Base-by-base conservation (phyloP, 169 alveolate species). In the Cryptosporidium sp. region DNA sequence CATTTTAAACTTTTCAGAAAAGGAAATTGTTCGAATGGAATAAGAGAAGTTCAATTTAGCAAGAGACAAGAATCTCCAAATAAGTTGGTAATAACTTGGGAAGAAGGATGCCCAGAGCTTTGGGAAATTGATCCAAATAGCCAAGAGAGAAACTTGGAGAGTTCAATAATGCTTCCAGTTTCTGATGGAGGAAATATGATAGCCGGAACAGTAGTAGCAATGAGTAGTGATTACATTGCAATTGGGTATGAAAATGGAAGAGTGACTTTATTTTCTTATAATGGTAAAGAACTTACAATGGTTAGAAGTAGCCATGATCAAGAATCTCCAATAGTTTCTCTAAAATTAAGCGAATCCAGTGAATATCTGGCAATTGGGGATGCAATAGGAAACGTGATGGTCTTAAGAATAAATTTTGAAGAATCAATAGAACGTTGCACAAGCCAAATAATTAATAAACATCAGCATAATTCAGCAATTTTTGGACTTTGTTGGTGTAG, bases 221-320 rank as follows among this genome's bases (percentile, higher is more conserved):
- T 80, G 89, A 60, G 48, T 37, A 31, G 44, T 23, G 51, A 45
- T 48, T 80, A 65, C 68, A 62, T 80, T 21, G 89, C 42, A 65
- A 80, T 80, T 39, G 89, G 89, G 26, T 80, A 80, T 31, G 89
- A 80, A 48, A 80, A 80, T 42, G 89, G 89, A 31, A 45, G 80
- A 23, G 89, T 80, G 42, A 44, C 89, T 0, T 16, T 80, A 23
- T 80, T 80, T 42, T 61, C 89, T 6, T 80, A 80, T 48, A n/a
- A 7, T 61, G 89, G 89, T 0, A 80, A 65, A 2, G 69, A 61
- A 42, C 39, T 80, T 16, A 23, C 73, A 42, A 65, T 48, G 35
- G 29, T 61, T 23, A 45, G 68, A 23, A 18, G 71, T 8, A 23
- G 37, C 53, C 75, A 62, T 2, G 69, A 80, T 1, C 62, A 60